Evolutionary conservation across 768 basidiomycete species (phyloP).

Genomic region (Trametes maxima): DNA sequence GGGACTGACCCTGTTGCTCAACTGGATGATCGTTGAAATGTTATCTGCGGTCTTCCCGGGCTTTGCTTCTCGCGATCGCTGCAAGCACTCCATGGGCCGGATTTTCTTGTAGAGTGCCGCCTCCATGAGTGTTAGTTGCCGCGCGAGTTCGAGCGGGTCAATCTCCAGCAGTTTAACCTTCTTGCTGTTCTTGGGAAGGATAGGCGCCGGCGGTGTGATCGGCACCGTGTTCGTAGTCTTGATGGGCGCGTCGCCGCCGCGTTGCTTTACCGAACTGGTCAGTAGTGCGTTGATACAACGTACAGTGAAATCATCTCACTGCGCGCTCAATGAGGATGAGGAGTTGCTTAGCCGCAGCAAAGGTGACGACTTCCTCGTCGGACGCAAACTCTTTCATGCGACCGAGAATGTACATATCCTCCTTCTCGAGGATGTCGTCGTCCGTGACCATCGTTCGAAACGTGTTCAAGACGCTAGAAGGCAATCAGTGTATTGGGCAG

Average conservation of each 20-base stretch:
- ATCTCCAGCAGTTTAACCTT: constrained; percentile 85
- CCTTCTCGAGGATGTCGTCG: constrained; percentile 81
- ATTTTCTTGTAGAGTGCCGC: constrained; percentile 86
- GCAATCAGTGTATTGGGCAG: neutral
- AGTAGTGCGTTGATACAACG: too few species aligned
- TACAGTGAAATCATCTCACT: constrained; percentile 63
- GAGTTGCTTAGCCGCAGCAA: constrained; percentile 76
- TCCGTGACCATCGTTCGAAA: constrained; percentile 89
- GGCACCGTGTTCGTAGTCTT: constrained; percentile 56
- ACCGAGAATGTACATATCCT: constrained; percentile 80
- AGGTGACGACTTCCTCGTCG: constrained; percentile 60
- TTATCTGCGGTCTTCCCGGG: constrained; percentile 72
- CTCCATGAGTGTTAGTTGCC: constrained; percentile 93
- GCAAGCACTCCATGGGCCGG: constrained; percentile 86
- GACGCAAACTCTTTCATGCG: constrained; percentile 81
- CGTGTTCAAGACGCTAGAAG: constrained; percentile 69
- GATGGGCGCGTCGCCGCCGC: constrained; percentile 61
- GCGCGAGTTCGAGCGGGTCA: constrained; percentile 85
- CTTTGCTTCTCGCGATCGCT: constrained; percentile 77
- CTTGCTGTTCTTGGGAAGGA: constrained; percentile 69
- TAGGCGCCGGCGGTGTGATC: constrained; percentile 71
- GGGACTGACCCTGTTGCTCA: constrained; percentile 77
- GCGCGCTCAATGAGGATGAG: constrained; percentile 75
- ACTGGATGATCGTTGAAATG: constrained; percentile 84
- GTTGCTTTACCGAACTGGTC: constrained; percentile 31